These are phyloP conservation scores for Sporothrix brunneoviolacea DNA, from an alignment of 2,329 filamentous ascomycete species.

Conservation along the genomic window DNA sequence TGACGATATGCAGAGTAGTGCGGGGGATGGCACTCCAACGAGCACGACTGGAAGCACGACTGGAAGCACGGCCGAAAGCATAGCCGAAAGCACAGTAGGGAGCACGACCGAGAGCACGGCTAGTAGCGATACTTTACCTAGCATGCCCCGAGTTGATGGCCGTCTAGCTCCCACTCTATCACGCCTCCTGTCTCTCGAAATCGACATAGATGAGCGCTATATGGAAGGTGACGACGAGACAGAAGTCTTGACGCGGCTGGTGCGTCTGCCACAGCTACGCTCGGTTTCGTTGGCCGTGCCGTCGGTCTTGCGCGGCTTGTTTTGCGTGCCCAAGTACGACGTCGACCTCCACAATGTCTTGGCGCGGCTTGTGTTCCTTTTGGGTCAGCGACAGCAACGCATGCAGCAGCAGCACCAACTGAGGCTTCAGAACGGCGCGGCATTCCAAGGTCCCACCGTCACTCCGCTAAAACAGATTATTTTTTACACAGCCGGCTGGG, in stretches of 20 bases:
- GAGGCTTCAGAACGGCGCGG: neutral
- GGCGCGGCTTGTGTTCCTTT: neutral
- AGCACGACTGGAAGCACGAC: too few species aligned
- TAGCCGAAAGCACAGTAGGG: too few species aligned
- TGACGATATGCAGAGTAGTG: too few species aligned
- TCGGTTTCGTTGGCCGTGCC: slow-evolving; percentile 41
- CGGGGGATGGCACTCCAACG: too few species aligned
- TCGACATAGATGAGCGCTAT: slow-evolving; percentile 37
- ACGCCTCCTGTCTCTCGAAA: slow-evolving; percentile 37
- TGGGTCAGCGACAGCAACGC: slow-evolving; percentile 3
- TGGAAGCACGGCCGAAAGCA: too few species aligned
- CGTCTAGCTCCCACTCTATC: slow-evolving; percentile 23
- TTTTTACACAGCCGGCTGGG: neutral
- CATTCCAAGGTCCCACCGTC: neutral
- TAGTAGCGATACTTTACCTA: too few species aligned
- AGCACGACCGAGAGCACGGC: too few species aligned
- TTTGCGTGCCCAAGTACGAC: slow-evolving; percentile 8
- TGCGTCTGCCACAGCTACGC: slow-evolving; percentile 14
- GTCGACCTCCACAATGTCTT: slow-evolving; percentile 9
- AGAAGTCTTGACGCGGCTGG: slow-evolving; percentile 33
- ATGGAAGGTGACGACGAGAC: slow-evolving; percentile 23
- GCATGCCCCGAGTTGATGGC: too few species aligned
- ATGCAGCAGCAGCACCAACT: neutral
- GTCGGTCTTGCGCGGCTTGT: slow-evolving; percentile 7
- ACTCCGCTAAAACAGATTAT: neutral